These are phyloP conservation scores for Backusella liffmaniae DNA, from an alignment of 192 early-diverging fungal species.

Conservation along the genomic window DNA sequence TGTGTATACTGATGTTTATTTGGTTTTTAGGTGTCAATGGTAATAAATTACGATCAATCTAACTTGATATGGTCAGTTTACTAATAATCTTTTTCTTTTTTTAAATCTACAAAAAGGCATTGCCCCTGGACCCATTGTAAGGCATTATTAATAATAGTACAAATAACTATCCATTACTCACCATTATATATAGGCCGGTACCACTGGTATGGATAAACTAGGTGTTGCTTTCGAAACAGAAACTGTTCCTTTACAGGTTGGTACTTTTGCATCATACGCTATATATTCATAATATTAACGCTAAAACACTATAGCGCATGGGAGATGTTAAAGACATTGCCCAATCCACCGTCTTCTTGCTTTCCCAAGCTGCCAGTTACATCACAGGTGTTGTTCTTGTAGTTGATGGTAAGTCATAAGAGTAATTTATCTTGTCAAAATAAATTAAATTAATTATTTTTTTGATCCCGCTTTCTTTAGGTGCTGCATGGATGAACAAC, in stretches of 20 bases:
- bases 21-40: constrained; percentile 9
- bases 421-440: background rate
- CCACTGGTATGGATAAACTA: constrained; percentile 19
- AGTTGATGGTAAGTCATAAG: constrained; percentile 29
- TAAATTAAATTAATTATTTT: background rate
- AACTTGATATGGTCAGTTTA: no score
- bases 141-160: background rate
- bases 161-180: background rate
- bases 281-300: no score
- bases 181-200: background rate
- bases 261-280: background rate
- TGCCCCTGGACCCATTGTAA: constrained; percentile 14
- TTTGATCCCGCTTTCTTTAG: background rate
- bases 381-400: constrained; percentile 52
- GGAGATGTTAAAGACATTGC: constrained; percentile 64
- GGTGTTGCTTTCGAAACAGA: constrained; percentile 14
- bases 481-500: constrained; percentile 11
- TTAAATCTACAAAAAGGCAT: background rate
- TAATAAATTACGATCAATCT: background rate
- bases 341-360: constrained; percentile 66
- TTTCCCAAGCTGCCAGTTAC: constrained; percentile 58
- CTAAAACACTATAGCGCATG: constrained; percentile 28
- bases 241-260: constrained; percentile 24
- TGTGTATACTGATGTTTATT: background rate
- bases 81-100: background rate